Percentiles rank a stretch among this genome's conserved stretches.
Evolutionary conservation across 805 yeast species (phyloP).

Genomic region (Cyberlindnera maritima): DNA sequence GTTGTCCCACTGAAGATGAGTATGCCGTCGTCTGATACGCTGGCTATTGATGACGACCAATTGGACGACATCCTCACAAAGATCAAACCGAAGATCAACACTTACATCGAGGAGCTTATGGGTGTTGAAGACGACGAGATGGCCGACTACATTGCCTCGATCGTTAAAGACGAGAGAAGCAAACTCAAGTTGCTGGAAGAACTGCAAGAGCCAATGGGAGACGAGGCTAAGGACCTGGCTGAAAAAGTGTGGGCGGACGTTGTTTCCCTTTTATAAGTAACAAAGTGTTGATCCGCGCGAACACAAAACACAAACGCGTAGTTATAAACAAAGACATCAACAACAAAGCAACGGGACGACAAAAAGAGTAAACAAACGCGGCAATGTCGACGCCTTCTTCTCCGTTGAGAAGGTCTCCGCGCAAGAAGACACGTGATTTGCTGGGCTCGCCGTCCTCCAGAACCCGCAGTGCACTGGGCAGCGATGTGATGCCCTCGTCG

Average conservation of each 20-base stretch:
- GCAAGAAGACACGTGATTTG: not conserved
- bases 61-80: slow-evolving; percentile 20
- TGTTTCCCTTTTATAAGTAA: not conserved
- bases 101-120: slow-evolving; percentile 47
- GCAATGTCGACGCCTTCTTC: not conserved
- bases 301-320: no score
- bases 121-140: slow-evolving; percentile 54
- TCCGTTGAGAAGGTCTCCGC: not conserved
- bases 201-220: slow-evolving; percentile 49
- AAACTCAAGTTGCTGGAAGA: slow-evolving; percentile 39
- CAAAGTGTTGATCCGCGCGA: no score
- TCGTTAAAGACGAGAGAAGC: slow-evolving; percentile 34
- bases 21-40: slow-evolving; percentile 15
- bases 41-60: slow-evolving; percentile 13
- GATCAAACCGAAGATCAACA: slow-evolving; percentile 37
- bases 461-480: slow-evolving; percentile 1
- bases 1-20: slow-evolving; percentile 20
- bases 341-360: no score
- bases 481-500: not conserved
- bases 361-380: no score
- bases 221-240: slow-evolving; percentile 42
- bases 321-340: no score
- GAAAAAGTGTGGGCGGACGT: slow-evolving; percentile 37
- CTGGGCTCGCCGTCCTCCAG: slow-evolving; percentile 4
- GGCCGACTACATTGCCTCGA: slow-evolving; percentile 40